These are phyloP conservation scores for Flaveria bidentis DNA, from an alignment of 129 eudicot species.

Conservation along the genomic window DNA sequence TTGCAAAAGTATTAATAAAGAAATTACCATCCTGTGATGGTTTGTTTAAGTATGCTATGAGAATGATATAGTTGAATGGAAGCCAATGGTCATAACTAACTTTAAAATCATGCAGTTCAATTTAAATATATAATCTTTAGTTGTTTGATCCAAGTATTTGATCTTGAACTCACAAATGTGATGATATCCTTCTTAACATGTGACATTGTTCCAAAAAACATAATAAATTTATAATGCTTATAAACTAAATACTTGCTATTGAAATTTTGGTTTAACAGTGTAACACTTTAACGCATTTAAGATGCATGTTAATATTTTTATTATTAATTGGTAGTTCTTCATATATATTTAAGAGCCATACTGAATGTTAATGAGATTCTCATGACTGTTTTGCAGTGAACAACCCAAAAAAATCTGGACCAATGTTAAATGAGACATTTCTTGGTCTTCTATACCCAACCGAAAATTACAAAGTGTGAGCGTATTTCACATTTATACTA, in stretches of 20 bases:
- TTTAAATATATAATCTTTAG: not conserved
- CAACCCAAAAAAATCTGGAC: slow-evolving; percentile 96
- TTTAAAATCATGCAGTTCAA: not conserved
- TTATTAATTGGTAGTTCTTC: not conserved
- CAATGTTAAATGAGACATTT: slow-evolving; percentile 91
- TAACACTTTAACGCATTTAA: no score
- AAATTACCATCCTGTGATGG: no score
- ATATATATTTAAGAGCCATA: not conserved
- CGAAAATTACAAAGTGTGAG: slow-evolving; percentile 96
- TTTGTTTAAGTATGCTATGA: not conserved
- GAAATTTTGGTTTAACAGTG: no score
- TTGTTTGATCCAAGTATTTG: slow-evolving; percentile 5
- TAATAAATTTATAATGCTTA: not conserved
- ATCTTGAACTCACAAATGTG: not conserved
- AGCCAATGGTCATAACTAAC: not conserved
- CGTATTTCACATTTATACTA: slow-evolving; percentile 16
- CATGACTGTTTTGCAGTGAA: slow-evolving; percentile 61
- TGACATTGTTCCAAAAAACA: not conserved
- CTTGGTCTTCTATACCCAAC: slow-evolving; percentile 96
- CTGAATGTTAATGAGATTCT: slow-evolving; percentile 16
- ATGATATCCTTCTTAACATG: not conserved
- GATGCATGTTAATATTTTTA: no score
- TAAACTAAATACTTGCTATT: not conserved
- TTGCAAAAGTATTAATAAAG: slow-evolving; percentile 20
- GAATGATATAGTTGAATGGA: not conserved